phyloP scores from a whole-genome alignment of 768 basidiomycete genomes.

The Leccinum uliginosum region DNA sequence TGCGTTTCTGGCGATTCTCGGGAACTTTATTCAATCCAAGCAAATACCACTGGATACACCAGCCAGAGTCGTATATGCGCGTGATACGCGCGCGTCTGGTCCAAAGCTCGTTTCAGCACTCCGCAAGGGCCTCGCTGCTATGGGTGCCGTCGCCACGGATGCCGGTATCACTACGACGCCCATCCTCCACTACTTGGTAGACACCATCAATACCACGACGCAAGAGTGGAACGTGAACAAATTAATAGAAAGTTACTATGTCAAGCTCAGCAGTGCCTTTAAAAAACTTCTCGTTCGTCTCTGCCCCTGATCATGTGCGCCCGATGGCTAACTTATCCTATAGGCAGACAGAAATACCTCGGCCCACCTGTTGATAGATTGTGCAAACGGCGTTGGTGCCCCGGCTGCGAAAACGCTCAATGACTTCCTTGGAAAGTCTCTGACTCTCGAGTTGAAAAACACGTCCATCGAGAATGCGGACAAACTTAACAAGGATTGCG shows the following conservation, averaged over 20 bases:
- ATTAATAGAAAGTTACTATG: constrained; percentile 77
- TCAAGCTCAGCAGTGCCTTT: constrained; percentile 78
- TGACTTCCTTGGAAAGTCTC: constrained; percentile 51
- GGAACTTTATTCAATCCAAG: constrained; percentile 52
- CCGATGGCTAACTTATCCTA: constrained; percentile 5
- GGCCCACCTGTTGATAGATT: constrained; percentile 78
- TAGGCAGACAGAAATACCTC: constrained; percentile 57
- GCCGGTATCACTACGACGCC: constrained; percentile 91
- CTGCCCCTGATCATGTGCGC: not conserved
- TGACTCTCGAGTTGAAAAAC: constrained; percentile 69
- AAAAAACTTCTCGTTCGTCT: constrained; percentile 78
- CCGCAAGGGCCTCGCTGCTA: constrained; percentile 74
- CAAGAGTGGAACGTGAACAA: constrained; percentile 76
- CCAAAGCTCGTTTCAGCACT: constrained; percentile 69
- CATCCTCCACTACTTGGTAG: constrained; percentile 91
- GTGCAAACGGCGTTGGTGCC: constrained; percentile 97
- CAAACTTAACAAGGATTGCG: constrained; percentile 81
- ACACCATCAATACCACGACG: constrained; percentile 82
- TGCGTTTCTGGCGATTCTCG: constrained; percentile 65
- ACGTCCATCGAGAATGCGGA: constrained; percentile 60
- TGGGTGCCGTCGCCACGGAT: constrained; percentile 64
- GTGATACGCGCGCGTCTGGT: constrained; percentile 92
- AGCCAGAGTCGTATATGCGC: constrained; percentile 81
- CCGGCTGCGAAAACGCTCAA: constrained; percentile 60
- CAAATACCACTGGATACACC: constrained; percentile 80